Evolutionary conservation across 163 green algal genomes (phyloP).

Genomic region (Chlorella variabilis): DNA sequence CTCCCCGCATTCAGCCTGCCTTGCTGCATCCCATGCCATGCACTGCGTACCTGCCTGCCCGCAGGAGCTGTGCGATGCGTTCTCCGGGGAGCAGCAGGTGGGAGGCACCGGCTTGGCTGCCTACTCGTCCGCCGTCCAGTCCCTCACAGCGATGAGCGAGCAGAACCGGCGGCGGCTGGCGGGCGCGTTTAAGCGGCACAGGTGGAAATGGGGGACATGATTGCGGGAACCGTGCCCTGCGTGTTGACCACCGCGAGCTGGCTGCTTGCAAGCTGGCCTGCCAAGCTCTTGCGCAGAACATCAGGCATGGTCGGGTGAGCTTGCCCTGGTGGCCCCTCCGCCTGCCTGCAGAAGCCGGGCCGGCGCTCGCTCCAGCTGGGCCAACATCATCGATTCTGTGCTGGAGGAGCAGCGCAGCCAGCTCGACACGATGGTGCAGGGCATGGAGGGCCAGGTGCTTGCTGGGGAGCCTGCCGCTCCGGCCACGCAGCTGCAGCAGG

Average conservation of each 20-base stretch:
- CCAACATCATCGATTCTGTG: neutral
- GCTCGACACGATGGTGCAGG: neutral
- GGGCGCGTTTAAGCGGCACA: slow-evolving; percentile 1
- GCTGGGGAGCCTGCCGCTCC: no score
- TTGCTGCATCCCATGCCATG: no score
- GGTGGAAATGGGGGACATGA: neutral
- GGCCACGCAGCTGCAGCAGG: neutral
- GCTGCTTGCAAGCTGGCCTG: no score
- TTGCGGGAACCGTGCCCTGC: no score
- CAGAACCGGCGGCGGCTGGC: slow-evolving; percentile 9
- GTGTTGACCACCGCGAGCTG: no score
- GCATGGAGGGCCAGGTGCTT: neutral
- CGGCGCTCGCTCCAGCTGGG: slow-evolving; percentile 2
- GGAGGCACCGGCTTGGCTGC: neutral
- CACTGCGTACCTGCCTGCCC: neutral
- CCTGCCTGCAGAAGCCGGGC: neutral
- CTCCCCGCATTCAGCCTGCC: neutral
- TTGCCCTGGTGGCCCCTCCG: neutral
- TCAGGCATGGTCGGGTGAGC: no score
- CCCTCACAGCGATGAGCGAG: neutral
- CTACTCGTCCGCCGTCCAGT: neutral
- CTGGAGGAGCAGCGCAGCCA: neutral
- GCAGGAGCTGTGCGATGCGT: slow-evolving; percentile 26
- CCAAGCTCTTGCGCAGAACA: no score
- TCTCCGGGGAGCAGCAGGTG: neutral